phyloP scores from a whole-genome alignment of 1,284 basidiomycete genomes.

The Chondrostereum purpureum region DNA sequence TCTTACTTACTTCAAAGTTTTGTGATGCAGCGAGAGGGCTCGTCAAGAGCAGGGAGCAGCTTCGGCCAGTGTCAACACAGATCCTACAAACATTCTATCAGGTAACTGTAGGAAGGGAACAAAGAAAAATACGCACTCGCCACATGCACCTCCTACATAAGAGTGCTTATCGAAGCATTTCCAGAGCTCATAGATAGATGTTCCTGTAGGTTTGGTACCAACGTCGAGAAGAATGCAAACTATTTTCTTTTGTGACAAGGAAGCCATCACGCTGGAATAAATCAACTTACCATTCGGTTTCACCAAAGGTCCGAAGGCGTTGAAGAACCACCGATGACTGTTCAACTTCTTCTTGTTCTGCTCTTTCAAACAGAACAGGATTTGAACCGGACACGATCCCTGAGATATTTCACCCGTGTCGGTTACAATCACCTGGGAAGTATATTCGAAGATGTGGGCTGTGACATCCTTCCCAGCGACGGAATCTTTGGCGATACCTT shows the following conservation, averaged over 20 bases:
- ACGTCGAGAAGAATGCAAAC: constrained; percentile 87
- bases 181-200: constrained; percentile 94
- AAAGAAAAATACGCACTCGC: constrained; percentile 55
- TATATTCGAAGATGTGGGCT: constrained; percentile 93
- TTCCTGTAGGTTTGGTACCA: constrained; percentile 90
- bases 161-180: constrained; percentile 91
- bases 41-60: constrained; percentile 72
- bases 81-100: constrained; percentile 41
- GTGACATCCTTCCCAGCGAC: constrained; percentile 90
- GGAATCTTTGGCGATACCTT: constrained; percentile 87
- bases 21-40: constrained; percentile 88
- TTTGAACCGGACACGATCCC: constrained; percentile 82
- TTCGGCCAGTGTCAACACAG: constrained; percentile 77
- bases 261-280: constrained; percentile 4
- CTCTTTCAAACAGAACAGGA: constrained; percentile 91
- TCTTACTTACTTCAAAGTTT: constrained; percentile 81
- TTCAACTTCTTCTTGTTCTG: constrained; percentile 96
- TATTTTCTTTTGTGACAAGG: constrained; percentile 18
- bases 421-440: constrained; percentile 73
- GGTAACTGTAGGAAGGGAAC: constrained; percentile 1
- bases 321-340: constrained; percentile 96
- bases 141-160: constrained; percentile 92
- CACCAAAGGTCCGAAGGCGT: constrained; percentile 86
- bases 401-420: constrained; percentile 82
- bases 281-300: constrained; percentile 64